Evolutionary conservation across 1,139 yeast genomes (phyloP).

Genomic region (Eremothecium sinecaudum): DNA sequence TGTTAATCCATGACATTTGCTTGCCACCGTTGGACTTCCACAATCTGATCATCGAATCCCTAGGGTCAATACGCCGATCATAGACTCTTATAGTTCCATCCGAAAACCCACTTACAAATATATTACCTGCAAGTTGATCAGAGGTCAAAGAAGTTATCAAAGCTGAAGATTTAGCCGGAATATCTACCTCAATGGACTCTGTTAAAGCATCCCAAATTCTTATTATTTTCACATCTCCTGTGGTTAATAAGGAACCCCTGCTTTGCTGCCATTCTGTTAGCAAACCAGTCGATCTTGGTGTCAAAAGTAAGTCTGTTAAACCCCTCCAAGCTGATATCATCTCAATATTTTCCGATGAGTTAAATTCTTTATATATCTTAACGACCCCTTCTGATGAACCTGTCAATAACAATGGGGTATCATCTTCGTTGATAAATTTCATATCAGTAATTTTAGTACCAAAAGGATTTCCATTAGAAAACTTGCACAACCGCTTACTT

Average conservation of each 20-base stretch:
- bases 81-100: conserved; percentile 88
- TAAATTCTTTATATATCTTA: conserved; percentile 72
- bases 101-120: conserved; percentile 84
- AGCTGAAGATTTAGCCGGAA: conserved; percentile 88
- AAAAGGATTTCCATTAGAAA: conserved; percentile 76
- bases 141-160: conserved; percentile 83
- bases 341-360: conserved; percentile 45
- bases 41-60: conserved; percentile 76
- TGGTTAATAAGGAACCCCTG: conserved; percentile 79
- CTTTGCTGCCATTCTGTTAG: conserved; percentile 96
- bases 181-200: conserved; percentile 75
- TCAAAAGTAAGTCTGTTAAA: conserved; percentile 67
- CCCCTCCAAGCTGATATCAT: conserved; percentile 90
- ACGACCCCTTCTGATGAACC: conserved; percentile 94
- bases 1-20: conserved; percentile 52
- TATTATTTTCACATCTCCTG: conserved; percentile 91
- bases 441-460: conserved; percentile 85
- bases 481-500: conserved; percentile 48
- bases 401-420: conserved; percentile 68
- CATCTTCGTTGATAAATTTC: conserved; percentile 85
- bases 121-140: conserved; percentile 92
- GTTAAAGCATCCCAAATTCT: conserved; percentile 96
- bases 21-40: conserved; percentile 40
- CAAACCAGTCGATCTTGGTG: conserved; percentile 76
- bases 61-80: conserved; percentile 75